Percentiles rank a stretch among this genome's conserved stretches.
These are phyloP conservation scores for Tolypocladium paradoxum DNA, from an alignment of 2,329 filamentous ascomycete species.

Conservation along the genomic window DNA sequence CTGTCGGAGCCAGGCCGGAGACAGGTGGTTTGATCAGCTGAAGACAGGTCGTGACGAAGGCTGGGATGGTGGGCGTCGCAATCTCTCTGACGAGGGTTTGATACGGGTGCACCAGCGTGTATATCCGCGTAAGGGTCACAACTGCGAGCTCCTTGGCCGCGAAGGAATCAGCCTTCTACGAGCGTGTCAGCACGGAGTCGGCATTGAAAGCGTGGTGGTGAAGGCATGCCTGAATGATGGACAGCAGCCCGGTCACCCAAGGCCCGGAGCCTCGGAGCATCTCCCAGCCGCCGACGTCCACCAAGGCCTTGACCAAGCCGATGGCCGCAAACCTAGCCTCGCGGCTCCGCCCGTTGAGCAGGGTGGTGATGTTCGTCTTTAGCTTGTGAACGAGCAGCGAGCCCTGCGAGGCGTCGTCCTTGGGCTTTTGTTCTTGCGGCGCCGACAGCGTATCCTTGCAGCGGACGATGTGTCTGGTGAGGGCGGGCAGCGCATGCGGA, in stretches of 20 bases:
- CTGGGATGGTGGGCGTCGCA: constrained; percentile 68
- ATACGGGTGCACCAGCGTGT: constrained; percentile 69
- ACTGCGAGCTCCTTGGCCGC: constrained; percentile 68
- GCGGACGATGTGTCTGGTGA: constrained; percentile 49
- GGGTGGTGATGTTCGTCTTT: constrained; percentile 64
- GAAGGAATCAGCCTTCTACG: constrained; percentile 63
- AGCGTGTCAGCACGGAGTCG: not conserved
- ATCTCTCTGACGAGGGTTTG: constrained; percentile 79
- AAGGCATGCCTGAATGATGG: constrained; percentile 56
- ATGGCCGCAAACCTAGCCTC: constrained; percentile 71
- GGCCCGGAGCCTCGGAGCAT: constrained; percentile 59
- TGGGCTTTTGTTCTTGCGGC: constrained; percentile 48
- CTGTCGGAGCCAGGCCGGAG: constrained; percentile 11
- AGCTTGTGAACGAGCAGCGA: constrained; percentile 69
- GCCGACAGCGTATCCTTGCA: constrained; percentile 53
- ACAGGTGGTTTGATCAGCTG: constrained; percentile 46
- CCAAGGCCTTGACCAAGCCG: constrained; percentile 65
- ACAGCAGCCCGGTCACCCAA: constrained; percentile 70
- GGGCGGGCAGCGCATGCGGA: constrained; percentile 58
- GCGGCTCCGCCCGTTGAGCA: constrained; percentile 65
- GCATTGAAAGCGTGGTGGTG: not conserved
- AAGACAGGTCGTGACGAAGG: constrained; percentile 63
- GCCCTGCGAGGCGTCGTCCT: constrained; percentile 51
- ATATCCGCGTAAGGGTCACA: constrained; percentile 72
- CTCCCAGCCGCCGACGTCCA: constrained; percentile 81